Base-by-base conservation (phyloP, 768 basidiomycete species). In the Calocybe gangraenosa region DNA sequence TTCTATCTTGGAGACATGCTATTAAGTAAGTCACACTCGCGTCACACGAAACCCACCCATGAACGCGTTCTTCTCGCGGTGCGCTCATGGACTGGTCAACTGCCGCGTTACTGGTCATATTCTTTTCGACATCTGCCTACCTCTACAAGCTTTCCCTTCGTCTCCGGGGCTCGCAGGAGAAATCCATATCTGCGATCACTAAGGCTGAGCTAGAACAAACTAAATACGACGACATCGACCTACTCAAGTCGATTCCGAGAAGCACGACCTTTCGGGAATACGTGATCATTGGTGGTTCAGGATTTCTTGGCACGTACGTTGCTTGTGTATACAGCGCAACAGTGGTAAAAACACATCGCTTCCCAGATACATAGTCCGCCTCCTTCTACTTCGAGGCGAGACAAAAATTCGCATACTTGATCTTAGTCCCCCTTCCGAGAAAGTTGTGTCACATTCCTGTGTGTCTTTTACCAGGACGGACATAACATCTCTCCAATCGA, bases 321-420 rank as follows among this genome's bases (percentile, higher is more conserved):
- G 11, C 3, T 19, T 14, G 34, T 35, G 34, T 35, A 28, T 28
- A 6, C 6, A 28, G 25, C 11, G 25, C 25, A 28, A 11, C 25
- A 5, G 11, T 28, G 6, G 11, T 28, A 28, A 28, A 28, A 10
- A 15, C 36, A 30, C 15, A 32, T 30, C 4, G 15, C 21, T 23
- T 13, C 22, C 2, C 33, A 68, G 66, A 18, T 66, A 63, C 44
- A 55, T 68, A 21, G 58, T 64, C 20, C 60, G 59, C 14, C 47
- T 68, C 3, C 57, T 68, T 13, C 41, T 68, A n/a, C 55, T 64
- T 21, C 60, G 65, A 23, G 66, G 65, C 0, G 66, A 66, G 47
- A 61, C 54, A 1, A 58, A 58, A 32, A 61, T 66, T 28, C 54
- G 63, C 22, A 56, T 66, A 25, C 37, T 68, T 14, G 66, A 68